These are phyloP conservation scores for Nymphaea thermarum DNA, from an alignment of 164 flowering plant genomes.

Conservation along the genomic window DNA sequence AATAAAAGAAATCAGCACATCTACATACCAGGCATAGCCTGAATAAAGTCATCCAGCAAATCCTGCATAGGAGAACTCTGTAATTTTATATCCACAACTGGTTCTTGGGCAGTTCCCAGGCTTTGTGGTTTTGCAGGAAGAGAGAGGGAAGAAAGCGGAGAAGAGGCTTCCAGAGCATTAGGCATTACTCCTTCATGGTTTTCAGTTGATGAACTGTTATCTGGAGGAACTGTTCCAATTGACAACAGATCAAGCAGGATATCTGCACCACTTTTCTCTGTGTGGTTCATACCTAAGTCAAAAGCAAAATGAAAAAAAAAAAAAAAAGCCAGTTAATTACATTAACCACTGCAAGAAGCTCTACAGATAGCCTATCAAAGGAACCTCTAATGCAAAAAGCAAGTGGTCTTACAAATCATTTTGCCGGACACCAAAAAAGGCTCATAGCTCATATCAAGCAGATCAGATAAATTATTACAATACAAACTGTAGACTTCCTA, in stretches of 20 bases:
- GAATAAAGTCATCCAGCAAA: constrained; percentile 65
- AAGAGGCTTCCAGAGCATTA: constrained; percentile 10
- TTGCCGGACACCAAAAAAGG: no score
- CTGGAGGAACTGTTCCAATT: constrained; percentile 53
- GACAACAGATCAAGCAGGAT: constrained; percentile 77
- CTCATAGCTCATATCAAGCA: no score
- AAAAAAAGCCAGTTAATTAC: no score
- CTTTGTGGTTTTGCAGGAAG: constrained; percentile 14
- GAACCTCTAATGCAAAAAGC: no score
- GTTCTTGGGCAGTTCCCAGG: neutral
- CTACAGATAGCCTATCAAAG: no score
- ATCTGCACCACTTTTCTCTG: constrained; percentile 65
- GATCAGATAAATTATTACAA: no score
- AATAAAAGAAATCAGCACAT: neutral
- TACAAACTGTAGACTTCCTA: no score
- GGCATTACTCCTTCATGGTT: neutral
- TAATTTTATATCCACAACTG: constrained; percentile 9
- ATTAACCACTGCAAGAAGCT: no score
- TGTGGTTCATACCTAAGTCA: constrained; percentile 36
- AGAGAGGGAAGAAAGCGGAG: no score
- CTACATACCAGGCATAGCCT: constrained; percentile 30
- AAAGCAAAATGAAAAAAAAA: neutral
- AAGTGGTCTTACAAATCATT: no score
- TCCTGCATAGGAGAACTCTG: constrained; percentile 54
- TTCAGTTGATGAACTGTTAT: constrained; percentile 25